These are phyloP conservation scores for Apiotrichum siamense DNA, from an alignment of 1,284 basidiomycete genomes.

Conservation along the genomic window DNA sequence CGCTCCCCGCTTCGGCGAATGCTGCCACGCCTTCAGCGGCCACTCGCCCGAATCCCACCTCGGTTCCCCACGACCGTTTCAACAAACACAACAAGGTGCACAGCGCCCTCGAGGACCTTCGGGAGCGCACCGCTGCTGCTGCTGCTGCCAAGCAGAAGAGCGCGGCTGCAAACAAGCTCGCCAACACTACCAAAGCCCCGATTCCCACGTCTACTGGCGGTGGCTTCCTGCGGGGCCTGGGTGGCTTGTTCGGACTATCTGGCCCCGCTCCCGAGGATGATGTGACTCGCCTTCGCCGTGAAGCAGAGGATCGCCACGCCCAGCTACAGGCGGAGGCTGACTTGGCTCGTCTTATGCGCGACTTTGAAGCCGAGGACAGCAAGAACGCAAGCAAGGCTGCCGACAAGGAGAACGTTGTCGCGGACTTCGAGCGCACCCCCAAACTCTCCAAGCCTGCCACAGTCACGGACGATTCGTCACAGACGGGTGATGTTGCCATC, in stretches of 20 bases:
- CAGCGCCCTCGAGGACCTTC: slow-evolving; percentile 37
- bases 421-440: background rate
- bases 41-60: background rate
- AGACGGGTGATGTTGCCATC: slow-evolving; percentile 7
- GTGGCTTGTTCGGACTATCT: slow-evolving; percentile 20
- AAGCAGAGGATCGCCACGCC: slow-evolving; percentile 28
- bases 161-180: slow-evolving; percentile 3
- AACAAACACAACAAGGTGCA: slow-evolving; percentile 34
- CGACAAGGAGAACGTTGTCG: background rate
- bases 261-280: slow-evolving; percentile 24
- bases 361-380: slow-evolving; percentile 9
- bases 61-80: slow-evolving; percentile 2
- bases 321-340: slow-evolving; percentile 28
- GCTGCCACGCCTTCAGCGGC: slow-evolving; percentile 3
- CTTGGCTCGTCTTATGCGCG: slow-evolving; percentile 24
- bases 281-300: slow-evolving; percentile 4
- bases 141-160: slow-evolving; percentile 28
- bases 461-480: background rate
- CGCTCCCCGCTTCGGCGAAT: slow-evolving; percentile 2
- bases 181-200: slow-evolving; percentile 5
- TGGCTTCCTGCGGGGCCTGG: slow-evolving; percentile 38
- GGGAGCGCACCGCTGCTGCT: slow-evolving; percentile 32
- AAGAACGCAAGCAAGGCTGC: background rate
- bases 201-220: slow-evolving; percentile 8
- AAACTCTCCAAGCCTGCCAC: background rate